These are phyloP conservation scores for Leucocoprinus leucothites DNA, from an alignment of 768 basidiomycete species.

Conservation along the genomic window DNA sequence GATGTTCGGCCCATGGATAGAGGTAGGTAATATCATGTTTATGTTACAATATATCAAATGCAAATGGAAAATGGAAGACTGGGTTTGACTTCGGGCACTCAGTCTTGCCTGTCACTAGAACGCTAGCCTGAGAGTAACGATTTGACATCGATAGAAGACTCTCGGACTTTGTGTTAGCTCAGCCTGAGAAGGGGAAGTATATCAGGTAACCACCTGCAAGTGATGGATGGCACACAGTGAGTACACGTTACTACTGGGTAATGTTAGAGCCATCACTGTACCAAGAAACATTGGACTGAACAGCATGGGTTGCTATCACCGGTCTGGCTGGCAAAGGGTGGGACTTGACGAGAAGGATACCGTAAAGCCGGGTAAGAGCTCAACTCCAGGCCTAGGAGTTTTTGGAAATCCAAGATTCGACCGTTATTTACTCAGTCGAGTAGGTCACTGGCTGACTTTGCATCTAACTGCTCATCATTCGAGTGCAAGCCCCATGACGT, in stretches of 20 bases:
- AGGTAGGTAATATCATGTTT: slow-evolving; percentile 4
- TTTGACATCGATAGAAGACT: background rate
- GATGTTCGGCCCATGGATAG: background rate
- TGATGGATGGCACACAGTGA: slow-evolving; percentile 4
- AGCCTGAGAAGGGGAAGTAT: background rate
- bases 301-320: slow-evolving; percentile 4
- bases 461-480: slow-evolving; percentile 4
- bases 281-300: background rate
- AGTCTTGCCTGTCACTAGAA: slow-evolving; percentile 3
- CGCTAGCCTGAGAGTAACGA: slow-evolving; percentile 2
- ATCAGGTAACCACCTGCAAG: slow-evolving; percentile 8
- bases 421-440: slow-evolving; percentile 3
- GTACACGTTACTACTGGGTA: background rate
- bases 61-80: background rate
- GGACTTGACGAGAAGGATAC: slow-evolving; percentile 9
- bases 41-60: slow-evolving; percentile 14
- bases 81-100: slow-evolving; percentile 8
- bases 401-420: slow-evolving; percentile 7
- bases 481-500: slow-evolving; percentile 3
- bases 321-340: slow-evolving; percentile 5
- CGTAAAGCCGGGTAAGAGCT: background rate
- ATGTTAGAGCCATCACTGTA: slow-evolving; percentile 5
- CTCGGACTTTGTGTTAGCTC: slow-evolving; percentile 10
- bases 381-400: slow-evolving; percentile 5
- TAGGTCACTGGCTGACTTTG: background rate